These are phyloP conservation scores for Penicillium antarcticum DNA, from an alignment of 495 filamentous ascomycete species.

Conservation along the genomic window DNA sequence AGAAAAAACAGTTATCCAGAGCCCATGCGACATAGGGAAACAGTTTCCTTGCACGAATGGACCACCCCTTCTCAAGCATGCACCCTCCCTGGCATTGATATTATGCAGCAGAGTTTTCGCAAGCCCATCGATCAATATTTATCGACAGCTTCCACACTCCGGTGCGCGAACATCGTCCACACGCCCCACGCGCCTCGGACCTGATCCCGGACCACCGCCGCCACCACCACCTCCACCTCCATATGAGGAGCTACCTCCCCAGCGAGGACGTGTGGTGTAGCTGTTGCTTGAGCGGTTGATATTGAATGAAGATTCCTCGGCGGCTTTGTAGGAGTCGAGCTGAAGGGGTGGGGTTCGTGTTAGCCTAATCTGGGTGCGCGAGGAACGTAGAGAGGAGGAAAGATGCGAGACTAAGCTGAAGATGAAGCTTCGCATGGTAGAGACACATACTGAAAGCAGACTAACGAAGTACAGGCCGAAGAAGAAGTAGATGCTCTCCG, in stretches of 20 bases:
- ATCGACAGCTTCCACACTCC: conserved; percentile 35
- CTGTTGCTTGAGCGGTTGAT: conserved; percentile 26
- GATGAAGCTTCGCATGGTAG: neutral
- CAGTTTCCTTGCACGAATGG: neutral
- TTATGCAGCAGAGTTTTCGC: neutral
- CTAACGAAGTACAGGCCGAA: conserved; percentile 41
- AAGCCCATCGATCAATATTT: neutral
- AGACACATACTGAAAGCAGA: conserved; percentile 36
- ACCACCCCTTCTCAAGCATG: neutral
- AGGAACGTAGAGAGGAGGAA: neutral
- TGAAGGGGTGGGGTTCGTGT: conserved; percentile 25
- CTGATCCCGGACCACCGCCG: conserved; percentile 28
- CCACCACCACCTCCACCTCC: conserved; percentile 30
- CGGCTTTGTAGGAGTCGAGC: conserved; percentile 65
- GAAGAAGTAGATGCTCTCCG: conserved; percentile 44
- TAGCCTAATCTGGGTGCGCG: neutral
- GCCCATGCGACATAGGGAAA: too few species aligned
- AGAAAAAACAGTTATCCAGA: too few species aligned
- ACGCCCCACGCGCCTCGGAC: conserved; percentile 32
- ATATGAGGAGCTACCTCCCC: conserved; percentile 22
- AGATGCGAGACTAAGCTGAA: neutral
- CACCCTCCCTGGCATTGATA: neutral
- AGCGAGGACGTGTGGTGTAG: conserved; percentile 18
- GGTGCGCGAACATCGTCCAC: conserved; percentile 43
- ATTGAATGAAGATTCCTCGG: conserved; percentile 63